Evolutionary conservation across 345 rosid genomes (phyloP).

Genomic region (Triadica sebifera): DNA sequence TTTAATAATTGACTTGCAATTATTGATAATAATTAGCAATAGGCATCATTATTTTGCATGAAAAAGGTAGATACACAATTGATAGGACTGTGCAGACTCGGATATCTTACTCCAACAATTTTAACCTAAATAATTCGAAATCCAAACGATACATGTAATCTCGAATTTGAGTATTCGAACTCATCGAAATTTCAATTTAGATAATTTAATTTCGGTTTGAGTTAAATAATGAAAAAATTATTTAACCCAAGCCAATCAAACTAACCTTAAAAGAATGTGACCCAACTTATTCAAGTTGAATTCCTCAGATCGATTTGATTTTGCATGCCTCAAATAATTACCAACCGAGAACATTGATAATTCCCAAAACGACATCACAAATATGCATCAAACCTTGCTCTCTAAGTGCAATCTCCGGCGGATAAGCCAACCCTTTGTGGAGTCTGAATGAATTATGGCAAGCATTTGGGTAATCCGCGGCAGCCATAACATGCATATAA

Average conservation of each 20-base stretch:
- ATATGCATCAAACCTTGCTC: slow-evolving; percentile 66
- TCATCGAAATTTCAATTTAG: too few relatives aligned
- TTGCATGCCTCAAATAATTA: neutral
- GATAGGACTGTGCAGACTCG: too few relatives aligned
- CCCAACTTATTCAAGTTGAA: too few relatives aligned
- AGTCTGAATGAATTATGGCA: slow-evolving; percentile 61
- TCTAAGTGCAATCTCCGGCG: slow-evolving; percentile 53
- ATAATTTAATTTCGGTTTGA: too few relatives aligned
- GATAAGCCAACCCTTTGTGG: slow-evolving; percentile 48
- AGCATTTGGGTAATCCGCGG: slow-evolving; percentile 64
- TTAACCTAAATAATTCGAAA: too few relatives aligned
- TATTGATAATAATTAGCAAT: neutral
- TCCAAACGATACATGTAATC: too few relatives aligned
- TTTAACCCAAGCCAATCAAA: too few relatives aligned
- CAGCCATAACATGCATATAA: slow-evolving; percentile 64
- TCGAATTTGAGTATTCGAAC: too few relatives aligned
- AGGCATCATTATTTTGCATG: neutral
- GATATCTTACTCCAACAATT: too few relatives aligned
- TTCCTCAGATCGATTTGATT: too few relatives aligned
- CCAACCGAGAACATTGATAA: slow-evolving; percentile 47
- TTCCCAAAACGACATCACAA: slow-evolving; percentile 66
- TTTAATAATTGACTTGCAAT: neutral
- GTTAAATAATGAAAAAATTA: too few relatives aligned
- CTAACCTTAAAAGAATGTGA: too few relatives aligned
- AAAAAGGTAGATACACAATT: neutral